Evolutionary conservation across 768 basidiomycete genomes (phyloP).

Genomic region (Pleurotus pulmonarius): DNA sequence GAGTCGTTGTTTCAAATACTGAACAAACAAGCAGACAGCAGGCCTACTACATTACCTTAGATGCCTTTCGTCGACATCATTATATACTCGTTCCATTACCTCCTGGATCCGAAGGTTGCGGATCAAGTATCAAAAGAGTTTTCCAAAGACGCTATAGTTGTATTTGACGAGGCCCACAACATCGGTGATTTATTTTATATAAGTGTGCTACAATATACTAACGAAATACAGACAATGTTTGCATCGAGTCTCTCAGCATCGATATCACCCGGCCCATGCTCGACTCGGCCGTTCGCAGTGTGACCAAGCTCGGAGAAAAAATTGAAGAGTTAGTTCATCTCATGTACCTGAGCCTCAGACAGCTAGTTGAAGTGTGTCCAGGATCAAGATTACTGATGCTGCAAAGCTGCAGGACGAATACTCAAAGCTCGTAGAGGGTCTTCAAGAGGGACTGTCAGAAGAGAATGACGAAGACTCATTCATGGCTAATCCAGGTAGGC

Average conservation of each 20-base stretch:
- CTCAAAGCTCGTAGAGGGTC: constrained; percentile 88
- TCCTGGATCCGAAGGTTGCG: constrained; percentile 97
- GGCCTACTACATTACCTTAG: constrained; percentile 32
- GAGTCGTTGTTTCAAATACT: constrained; percentile 4
- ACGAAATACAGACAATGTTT: constrained; percentile 80
- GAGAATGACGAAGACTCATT: constrained; percentile 70
- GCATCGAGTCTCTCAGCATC: constrained; percentile 96
- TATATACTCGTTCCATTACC: constrained; percentile 99
- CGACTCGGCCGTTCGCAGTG: constrained; percentile 88
- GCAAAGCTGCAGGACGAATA: constrained; percentile 96
- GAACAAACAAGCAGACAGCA: too few species aligned
- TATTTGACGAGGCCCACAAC: constrained; percentile 99
- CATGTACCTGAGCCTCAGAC: neutral
- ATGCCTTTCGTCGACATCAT: constrained; percentile 94
- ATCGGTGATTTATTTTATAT: constrained; percentile 59
- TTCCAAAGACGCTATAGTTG: constrained; percentile 96
- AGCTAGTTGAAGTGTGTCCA: constrained; percentile 24
- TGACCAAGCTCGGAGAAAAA: constrained; percentile 80
- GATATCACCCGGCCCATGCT: constrained; percentile 97
- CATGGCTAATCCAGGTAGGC: constrained; percentile 83
- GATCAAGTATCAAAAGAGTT: constrained; percentile 98
- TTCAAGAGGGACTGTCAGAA: constrained; percentile 71
- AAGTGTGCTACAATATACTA: neutral
- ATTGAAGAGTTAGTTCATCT: constrained; percentile 79
- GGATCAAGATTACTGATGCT: constrained; percentile 92